These are phyloP conservation scores for Exophiala xenobiotica DNA, from an alignment of 2,329 filamentous ascomycete genomes.

Conservation along the genomic window DNA sequence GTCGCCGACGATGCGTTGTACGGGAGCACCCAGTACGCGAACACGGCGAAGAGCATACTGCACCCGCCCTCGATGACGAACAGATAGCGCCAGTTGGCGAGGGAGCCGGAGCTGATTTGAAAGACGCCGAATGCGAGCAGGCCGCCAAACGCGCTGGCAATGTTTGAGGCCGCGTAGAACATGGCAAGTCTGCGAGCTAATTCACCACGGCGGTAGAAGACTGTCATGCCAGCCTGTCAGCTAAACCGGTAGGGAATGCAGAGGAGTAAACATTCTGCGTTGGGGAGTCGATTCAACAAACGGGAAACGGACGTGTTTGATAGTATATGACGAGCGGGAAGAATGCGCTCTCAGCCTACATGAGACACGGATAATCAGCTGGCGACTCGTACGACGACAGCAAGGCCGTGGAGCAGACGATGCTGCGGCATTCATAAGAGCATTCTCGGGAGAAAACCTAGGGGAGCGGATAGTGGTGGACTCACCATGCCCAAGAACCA, in stretches of 20 bases:
- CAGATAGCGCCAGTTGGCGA: constrained; percentile 55
- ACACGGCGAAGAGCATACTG: constrained; percentile 58
- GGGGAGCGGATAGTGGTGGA: constrained; percentile 64
- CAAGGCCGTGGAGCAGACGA: too few relatives aligned
- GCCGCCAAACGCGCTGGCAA: constrained; percentile 66
- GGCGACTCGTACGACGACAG: too few relatives aligned
- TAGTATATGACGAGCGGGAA: constrained; percentile 52
- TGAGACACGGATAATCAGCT: constrained; percentile 35
- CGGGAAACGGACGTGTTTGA: constrained; percentile 39
- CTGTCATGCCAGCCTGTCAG: too few relatives aligned
- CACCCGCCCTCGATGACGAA: constrained; percentile 55
- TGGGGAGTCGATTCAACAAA: too few relatives aligned
- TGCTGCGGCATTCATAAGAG: too few relatives aligned
- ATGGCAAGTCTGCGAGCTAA: constrained; percentile 67
- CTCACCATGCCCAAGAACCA: constrained; percentile 68
- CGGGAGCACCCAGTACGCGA: constrained; percentile 70
- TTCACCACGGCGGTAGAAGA: constrained; percentile 71
- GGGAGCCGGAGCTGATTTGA: constrained; percentile 50
- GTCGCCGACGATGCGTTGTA: constrained; percentile 60
- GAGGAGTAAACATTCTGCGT: too few relatives aligned
- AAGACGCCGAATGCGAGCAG: constrained; percentile 62
- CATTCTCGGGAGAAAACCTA: constrained; percentile 45
- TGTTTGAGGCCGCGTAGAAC: constrained; percentile 73
- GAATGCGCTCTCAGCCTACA: background rate
- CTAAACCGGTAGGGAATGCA: background rate